Evolutionary conservation across 2,329 filamentous ascomycete genomes (phyloP).

Genomic region (Amauroascus niger): DNA sequence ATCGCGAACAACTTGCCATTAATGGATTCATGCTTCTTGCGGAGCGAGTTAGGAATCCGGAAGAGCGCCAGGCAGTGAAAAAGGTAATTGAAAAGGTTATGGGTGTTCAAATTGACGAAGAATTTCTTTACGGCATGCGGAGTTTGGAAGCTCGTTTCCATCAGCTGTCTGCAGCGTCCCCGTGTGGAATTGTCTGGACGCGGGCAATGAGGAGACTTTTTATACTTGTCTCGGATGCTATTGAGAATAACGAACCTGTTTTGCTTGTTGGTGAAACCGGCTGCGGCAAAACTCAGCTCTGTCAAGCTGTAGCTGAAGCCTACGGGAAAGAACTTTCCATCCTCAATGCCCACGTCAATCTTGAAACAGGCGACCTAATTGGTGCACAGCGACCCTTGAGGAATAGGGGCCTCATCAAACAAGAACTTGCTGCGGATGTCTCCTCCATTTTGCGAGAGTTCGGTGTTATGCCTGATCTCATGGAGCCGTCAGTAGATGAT

Average conservation of each 20-base stretch:
- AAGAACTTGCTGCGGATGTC: conserved; percentile 56
- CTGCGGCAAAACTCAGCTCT: conserved; percentile 95
- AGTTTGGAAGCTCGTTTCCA: conserved; percentile 48
- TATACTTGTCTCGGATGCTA: conserved; percentile 73
- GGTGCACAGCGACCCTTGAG: conserved; percentile 86
- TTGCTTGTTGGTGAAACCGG: conserved; percentile 93
- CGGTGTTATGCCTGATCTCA: conserved; percentile 16
- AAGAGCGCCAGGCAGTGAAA: conserved; percentile 77
- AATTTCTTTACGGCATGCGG: conserved; percentile 58
- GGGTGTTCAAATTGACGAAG: conserved; percentile 70
- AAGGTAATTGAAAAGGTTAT: conserved; percentile 81
- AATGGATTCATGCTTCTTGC: conserved; percentile 96
- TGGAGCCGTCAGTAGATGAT: conserved; percentile 42
- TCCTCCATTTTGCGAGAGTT: conserved; percentile 34
- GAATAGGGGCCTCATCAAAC: conserved; percentile 65
- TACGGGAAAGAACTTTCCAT: conserved; percentile 68
- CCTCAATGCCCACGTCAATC: conserved; percentile 96
- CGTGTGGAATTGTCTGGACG: conserved; percentile 70
- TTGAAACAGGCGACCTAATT: conserved; percentile 93
- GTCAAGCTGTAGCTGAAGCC: conserved; percentile 79
- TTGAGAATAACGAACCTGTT: conserved; percentile 86
- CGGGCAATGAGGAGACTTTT: conserved; percentile 87
- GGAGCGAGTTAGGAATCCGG: conserved; percentile 83
- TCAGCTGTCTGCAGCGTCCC: conserved; percentile 27
- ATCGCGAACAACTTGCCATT: conserved; percentile 73